Conservation (phyloP, 352 stramenopile species). For the Phytophthora citricola region DNA sequence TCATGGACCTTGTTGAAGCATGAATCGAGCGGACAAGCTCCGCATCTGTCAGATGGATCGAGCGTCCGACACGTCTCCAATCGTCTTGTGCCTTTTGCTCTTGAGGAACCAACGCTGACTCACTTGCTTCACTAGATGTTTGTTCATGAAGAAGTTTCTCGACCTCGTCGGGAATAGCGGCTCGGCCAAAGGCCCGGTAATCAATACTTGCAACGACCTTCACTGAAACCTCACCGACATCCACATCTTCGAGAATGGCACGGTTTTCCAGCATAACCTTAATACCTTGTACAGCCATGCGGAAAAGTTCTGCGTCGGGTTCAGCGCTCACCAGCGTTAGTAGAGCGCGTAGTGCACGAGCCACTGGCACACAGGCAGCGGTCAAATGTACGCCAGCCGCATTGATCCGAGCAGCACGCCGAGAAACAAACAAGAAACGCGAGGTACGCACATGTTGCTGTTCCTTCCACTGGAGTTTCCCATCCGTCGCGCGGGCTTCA, state of each 20-base stretch:
- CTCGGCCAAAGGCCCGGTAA: slow-evolving; percentile 81
- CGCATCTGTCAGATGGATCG: slow-evolving; percentile 31
- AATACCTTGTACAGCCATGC: slow-evolving; percentile 79
- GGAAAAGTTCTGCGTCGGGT: slow-evolving; percentile 66
- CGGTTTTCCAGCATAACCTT: slow-evolving; percentile 84
- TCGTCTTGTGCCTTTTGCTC: slow-evolving; percentile 23
- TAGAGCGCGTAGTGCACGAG: slow-evolving; percentile 64
- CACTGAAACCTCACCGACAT: slow-evolving; percentile 80
- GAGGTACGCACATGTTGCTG: slow-evolving; percentile 67
- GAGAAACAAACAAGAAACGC: slow-evolving; percentile 74
- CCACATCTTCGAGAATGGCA: slow-evolving; percentile 78
- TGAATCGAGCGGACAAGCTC: slow-evolving; percentile 44
- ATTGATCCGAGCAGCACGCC: slow-evolving; percentile 44
- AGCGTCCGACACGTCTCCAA: slow-evolving; percentile 4
- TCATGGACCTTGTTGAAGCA: slow-evolving; percentile 27
- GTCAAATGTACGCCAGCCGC: slow-evolving; percentile 31
- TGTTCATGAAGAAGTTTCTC: slow-evolving; percentile 35
- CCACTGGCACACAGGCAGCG: slow-evolving; percentile 64
- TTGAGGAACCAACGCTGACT: slow-evolving; percentile 8
- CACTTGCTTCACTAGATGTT: slow-evolving; percentile 11
- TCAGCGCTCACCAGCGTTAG: slow-evolving; percentile 83
- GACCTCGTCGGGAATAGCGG: slow-evolving; percentile 72
- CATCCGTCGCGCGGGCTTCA: slow-evolving; percentile 63
- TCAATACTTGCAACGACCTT: slow-evolving; percentile 88
- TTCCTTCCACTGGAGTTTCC: slow-evolving; percentile 74